Evolutionary conservation across 208 protist genomes (phyloP).

Genomic region (Polymyxa betae): DNA sequence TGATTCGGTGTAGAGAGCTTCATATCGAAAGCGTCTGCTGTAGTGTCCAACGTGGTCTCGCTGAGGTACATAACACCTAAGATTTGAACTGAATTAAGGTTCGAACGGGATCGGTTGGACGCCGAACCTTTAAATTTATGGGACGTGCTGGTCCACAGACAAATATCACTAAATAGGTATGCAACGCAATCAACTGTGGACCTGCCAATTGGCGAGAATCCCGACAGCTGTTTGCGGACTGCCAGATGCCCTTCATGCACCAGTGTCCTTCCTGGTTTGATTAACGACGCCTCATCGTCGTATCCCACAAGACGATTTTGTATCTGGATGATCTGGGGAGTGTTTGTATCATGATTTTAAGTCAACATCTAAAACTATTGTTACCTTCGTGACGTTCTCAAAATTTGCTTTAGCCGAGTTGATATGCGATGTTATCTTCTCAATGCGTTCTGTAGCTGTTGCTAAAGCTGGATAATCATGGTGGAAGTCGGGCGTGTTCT

Average conservation of each 20-base stretch:
- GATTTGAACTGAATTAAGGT: background rate
- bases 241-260: background rate
- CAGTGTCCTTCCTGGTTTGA: slow-evolving; percentile 1
- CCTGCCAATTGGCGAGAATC: background rate
- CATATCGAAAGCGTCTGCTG: background rate
- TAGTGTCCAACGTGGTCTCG: background rate
- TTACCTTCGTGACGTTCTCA: slow-evolving; percentile 26
- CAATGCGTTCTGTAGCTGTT: background rate
- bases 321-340: slow-evolving; percentile 4
- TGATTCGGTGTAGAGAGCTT: background rate
- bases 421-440: background rate
- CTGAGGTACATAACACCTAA: background rate
- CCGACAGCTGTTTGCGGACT: background rate
- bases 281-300: background rate
- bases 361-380: background rate
- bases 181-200: background rate
- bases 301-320: background rate
- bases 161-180: slow-evolving; percentile 1
- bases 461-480: slow-evolving; percentile 29
- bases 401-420: slow-evolving; percentile 53
- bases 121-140: slow-evolving; percentile 36
- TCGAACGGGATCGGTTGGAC: background rate
- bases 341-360: background rate
- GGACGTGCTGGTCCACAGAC: slow-evolving; percentile 48
- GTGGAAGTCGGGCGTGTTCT: slow-evolving; percentile 51